Percentiles rank a stretch among this genome's conserved stretches.
Evolutionary conservation across 768 basidiomycete genomes (phyloP).

Genomic region (Tricholoma sp.): DNA sequence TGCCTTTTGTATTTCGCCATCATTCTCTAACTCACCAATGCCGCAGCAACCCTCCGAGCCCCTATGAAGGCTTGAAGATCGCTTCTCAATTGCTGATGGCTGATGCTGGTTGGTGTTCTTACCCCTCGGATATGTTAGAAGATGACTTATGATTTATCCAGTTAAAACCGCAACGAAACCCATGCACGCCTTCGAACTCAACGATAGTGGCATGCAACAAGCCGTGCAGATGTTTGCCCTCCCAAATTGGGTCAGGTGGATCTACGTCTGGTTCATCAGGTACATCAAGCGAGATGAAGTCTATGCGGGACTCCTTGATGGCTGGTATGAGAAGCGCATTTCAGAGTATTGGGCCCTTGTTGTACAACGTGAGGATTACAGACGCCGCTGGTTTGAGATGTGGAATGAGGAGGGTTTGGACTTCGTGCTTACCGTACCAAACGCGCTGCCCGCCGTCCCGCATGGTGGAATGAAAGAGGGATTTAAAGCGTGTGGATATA

Average conservation of each 20-base stretch:
- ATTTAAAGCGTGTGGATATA: constrained; percentile 52
- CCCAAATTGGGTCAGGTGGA: constrained; percentile 39
- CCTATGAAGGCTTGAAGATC: constrained; percentile 46
- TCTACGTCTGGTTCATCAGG: constrained; percentile 48
- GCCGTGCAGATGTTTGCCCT: constrained; percentile 36
- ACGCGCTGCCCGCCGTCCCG: constrained; percentile 50
- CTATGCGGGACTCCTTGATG: constrained; percentile 50
- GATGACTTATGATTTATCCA: background rate
- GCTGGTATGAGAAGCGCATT: constrained; percentile 38
- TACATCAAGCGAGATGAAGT: constrained; percentile 46
- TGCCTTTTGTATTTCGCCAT: background rate
- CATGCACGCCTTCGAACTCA: constrained; percentile 36
- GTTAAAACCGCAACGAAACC: constrained; percentile 27
- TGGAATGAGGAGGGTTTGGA: constrained; percentile 42
- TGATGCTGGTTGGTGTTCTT: constrained; percentile 35
- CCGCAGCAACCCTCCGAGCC: constrained; percentile 37
- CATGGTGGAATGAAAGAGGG: constrained; percentile 48
- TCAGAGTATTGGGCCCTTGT: constrained; percentile 44
- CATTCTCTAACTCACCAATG: background rate
- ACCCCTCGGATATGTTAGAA: background rate
- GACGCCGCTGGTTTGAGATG: constrained; percentile 37
- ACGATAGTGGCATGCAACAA: constrained; percentile 42
- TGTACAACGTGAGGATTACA: constrained; percentile 40
- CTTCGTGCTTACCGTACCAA: constrained; percentile 55
- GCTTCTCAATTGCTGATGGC: constrained; percentile 48